Base-by-base conservation (phyloP, 2,329 filamentous ascomycete genomes). In the Cladorrhinum sp. region DNA sequence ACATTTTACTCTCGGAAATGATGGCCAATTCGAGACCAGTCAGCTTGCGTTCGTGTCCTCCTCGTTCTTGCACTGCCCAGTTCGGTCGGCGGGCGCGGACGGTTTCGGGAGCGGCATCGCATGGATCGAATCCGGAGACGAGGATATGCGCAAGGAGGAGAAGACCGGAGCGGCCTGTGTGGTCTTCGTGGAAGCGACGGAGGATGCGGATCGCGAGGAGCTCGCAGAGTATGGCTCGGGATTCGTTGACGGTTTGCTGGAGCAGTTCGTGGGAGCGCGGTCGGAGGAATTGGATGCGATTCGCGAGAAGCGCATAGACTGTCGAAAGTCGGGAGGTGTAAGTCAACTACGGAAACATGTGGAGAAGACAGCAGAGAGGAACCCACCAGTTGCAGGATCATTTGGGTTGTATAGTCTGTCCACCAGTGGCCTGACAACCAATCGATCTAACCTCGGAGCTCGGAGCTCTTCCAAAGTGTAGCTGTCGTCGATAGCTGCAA, bases 1-100 rank as follows among this genome's bases (percentile, higher is more conserved):
- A 86, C 46, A 80, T 75, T 70, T 91, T 91, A 69, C 86, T 87
- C 70, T 90, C 87, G 0, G 86, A 87, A 0, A 91, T 80, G 60
- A 91, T 90, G 36, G 87, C 88, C 28, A 91, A 82, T 71, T 91
- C 88, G 2, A 91, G 77, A 1, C 88, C 86, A 2, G 87, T 90
- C 30, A 90, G 73, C 70, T 86, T 87, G 58, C 84, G 71, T 66
- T 79, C 78, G 49, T 76, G 72, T 23, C 76, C 75, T 55, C 72
- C 70, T 65, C 74, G 68, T 16, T 75, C 70, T 55, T 76, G 73
- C 1, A 76, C 69, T 0, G 75, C 73, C 75, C 75, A 77, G 56
- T 77, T 76, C 3, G 72, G 67, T 6, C 73, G 71, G 10, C 76
- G 72, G 7, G 79, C 77, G 39, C 80, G 75, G 23, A 90, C 80